These are phyloP conservation scores for Cunninghamia lanceolata DNA, from an alignment of 75 land plant genomes.

Conservation along the genomic window DNA sequence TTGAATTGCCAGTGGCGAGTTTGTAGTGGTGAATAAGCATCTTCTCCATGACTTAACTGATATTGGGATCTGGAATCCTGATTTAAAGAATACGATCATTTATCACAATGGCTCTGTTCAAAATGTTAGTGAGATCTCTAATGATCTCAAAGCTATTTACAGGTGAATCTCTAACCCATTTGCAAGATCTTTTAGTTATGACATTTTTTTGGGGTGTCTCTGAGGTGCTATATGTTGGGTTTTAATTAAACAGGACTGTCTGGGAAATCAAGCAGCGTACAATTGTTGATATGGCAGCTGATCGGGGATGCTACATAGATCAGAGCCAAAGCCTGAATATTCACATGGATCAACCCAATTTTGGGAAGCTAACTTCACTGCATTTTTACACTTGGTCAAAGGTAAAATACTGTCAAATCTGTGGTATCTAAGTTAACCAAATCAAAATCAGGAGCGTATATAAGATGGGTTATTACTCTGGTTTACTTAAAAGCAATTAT, in stretches of 20 bases:
- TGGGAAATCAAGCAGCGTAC: conserved; percentile 96
- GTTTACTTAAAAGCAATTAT: not conserved
- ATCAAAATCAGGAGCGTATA: not conserved
- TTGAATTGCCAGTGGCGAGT: conserved; percentile 72
- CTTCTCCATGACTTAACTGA: conserved; percentile 94
- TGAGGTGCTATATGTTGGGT: not conserved
- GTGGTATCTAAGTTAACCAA: not conserved
- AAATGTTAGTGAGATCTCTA: conserved; percentile 62
- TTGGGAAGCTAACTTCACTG: conserved; percentile 84
- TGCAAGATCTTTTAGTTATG: not conserved
- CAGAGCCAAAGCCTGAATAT: conserved; percentile 96
- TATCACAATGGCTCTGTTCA: conserved; percentile 82
- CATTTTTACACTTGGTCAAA: conserved; percentile 92
- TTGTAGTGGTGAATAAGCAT: conserved; percentile 98
- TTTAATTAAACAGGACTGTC: conserved; percentile 62
- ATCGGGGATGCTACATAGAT: conserved; percentile 88
- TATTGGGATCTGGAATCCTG: conserved; percentile 82
- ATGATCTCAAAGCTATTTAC: conserved; percentile 71
- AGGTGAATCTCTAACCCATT: conserved; percentile 26
- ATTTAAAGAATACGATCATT: conserved; percentile 79
- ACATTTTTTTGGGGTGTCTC: not conserved
- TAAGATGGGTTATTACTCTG: not conserved
- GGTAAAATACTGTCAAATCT: conserved; percentile 27
- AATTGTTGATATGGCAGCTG: conserved; percentile 94
- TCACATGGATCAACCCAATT: conserved; percentile 93